These are phyloP conservation scores for Cairneyella variabilis DNA, from an alignment of 495 filamentous ascomycete genomes.

Conservation along the genomic window DNA sequence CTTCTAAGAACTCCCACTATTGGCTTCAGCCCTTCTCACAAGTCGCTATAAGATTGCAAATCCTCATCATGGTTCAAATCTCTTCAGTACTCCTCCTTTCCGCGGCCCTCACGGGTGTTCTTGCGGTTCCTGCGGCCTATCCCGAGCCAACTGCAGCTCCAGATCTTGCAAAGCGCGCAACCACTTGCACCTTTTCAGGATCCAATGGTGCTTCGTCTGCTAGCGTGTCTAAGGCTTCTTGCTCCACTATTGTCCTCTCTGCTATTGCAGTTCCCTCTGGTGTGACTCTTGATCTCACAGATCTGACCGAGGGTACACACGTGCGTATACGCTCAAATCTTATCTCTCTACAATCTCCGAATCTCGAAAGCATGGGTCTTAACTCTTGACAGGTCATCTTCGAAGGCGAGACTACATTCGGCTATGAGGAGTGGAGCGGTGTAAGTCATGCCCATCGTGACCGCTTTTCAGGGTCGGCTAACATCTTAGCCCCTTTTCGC, in stretches of 20 bases:
- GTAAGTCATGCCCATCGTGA: no score
- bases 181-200: slow-evolving; percentile 45
- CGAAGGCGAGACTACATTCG: slow-evolving; percentile 32
- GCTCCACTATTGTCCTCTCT: slow-evolving; percentile 46
- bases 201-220: slow-evolving; percentile 34
- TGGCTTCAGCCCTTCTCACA: no score
- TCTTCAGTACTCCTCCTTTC: no score
- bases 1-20: not conserved
- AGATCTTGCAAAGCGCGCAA: slow-evolving; percentile 29
- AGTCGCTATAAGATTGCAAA: no score
- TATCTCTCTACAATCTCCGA: not conserved
- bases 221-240: slow-evolving; percentile 41
- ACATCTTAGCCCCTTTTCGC: slow-evolving; percentile 47
- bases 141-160: slow-evolving; percentile 19
- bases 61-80: no score
- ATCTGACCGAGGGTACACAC: slow-evolving; percentile 39
- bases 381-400: slow-evolving; percentile 20
- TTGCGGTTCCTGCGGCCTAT: no score
- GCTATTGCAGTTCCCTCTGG: slow-evolving; percentile 49
- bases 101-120: no score
- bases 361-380: no score
- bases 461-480: no score
- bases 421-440: slow-evolving; percentile 44
- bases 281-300: slow-evolving; percentile 47
- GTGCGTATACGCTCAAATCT: not conserved